These are phyloP conservation scores for Kwoniella europaea DNA, from an alignment of 768 basidiomycete species.

Conservation along the genomic window DNA sequence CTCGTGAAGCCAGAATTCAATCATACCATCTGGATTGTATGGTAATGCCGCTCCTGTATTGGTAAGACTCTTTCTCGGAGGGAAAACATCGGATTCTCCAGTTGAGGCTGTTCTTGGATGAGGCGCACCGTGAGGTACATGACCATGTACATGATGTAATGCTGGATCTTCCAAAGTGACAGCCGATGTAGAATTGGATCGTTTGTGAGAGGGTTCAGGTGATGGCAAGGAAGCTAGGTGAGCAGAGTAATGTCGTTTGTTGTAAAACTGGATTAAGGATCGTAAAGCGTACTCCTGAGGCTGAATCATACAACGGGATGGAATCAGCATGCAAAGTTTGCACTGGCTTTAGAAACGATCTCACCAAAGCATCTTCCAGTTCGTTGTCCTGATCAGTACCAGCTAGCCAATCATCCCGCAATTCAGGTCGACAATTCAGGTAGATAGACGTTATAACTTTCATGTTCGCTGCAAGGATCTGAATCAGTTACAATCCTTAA, in stretches of 20 bases:
- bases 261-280: conserved; percentile 94
- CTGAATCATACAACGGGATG: conserved; percentile 59
- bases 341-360: conserved; percentile 20
- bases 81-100: conserved; percentile 86
- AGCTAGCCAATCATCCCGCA: conserved; percentile 96
- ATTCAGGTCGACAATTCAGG: conserved; percentile 92
- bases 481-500: background rate
- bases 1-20: conserved; percentile 87
- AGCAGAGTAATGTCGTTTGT: conserved; percentile 83
- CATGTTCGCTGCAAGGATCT: conserved; percentile 79
- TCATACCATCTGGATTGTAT: conserved; percentile 83
- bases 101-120: conserved; percentile 60
- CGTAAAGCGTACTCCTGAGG: conserved; percentile 94
- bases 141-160: conserved; percentile 18
- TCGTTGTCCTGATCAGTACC: conserved; percentile 87
- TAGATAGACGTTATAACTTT: conserved; percentile 99
- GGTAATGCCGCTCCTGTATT: conserved; percentile 79
- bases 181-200: conserved; percentile 55
- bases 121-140: background rate
- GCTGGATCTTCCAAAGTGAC: conserved; percentile 46
- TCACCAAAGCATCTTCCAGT: conserved; percentile 80
- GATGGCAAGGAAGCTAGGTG: conserved; percentile 73
- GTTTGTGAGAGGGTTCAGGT: conserved; percentile 62
- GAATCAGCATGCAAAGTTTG: background rate
- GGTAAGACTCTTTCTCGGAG: conserved; percentile 78